phyloP scores from a whole-genome alignment of 2,329 filamentous ascomycete species.

The Setomelanomma holmii region DNA sequence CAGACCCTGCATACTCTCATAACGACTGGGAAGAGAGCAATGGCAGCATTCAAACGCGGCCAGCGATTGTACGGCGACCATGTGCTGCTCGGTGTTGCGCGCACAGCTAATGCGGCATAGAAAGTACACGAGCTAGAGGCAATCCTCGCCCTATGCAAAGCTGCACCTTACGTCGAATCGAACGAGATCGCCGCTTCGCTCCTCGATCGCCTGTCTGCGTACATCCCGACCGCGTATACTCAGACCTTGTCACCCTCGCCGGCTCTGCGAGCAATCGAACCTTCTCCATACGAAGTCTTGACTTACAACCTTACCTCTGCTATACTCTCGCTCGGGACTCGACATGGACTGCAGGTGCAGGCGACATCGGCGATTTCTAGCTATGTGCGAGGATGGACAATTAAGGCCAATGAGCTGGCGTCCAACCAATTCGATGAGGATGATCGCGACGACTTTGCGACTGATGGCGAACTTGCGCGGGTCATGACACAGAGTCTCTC shows the following conservation, averaged over 20 bases:
- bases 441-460: constrained; percentile 57
- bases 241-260: constrained; percentile 82
- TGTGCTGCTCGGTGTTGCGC: too few species aligned
- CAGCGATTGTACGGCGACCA: constrained; percentile 47
- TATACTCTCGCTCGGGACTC: constrained; percentile 79
- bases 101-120: constrained; percentile 52
- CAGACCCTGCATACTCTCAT: constrained; percentile 16
- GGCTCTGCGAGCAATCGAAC: constrained; percentile 81
- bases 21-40: constrained; percentile 17
- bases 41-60: constrained; percentile 21
- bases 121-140: constrained; percentile 91
- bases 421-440: constrained; percentile 63
- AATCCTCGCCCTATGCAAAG: constrained; percentile 87
- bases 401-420: constrained; percentile 64
- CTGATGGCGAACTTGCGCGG: constrained; percentile 64
- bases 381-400: constrained; percentile 75
- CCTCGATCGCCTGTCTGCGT: constrained; percentile 78
- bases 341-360: constrained; percentile 72
- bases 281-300: constrained; percentile 86
- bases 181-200: constrained; percentile 78
- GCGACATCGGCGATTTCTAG: constrained; percentile 71
- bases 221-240: constrained; percentile 82
- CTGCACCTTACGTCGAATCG: constrained; percentile 76
- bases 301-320: constrained; percentile 80
- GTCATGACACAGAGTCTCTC: constrained; percentile 82